Base-by-base conservation (phyloP, 2,329 filamentous ascomycete species). In the Alternaria sp. region DNA sequence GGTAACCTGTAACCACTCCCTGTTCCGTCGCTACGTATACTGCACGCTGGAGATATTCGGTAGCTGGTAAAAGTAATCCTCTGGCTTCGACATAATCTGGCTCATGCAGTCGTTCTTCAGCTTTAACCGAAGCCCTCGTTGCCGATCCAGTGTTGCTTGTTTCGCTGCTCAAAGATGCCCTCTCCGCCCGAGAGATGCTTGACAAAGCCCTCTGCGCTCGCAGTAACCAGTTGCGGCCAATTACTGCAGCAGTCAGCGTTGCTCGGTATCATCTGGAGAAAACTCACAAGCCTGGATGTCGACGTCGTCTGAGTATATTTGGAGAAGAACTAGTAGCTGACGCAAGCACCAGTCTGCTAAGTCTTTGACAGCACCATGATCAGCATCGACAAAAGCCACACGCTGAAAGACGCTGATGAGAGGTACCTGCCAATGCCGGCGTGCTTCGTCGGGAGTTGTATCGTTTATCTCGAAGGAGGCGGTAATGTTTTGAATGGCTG, bases 31-130 rank as follows among this genome's bases (percentile, higher is more conserved):
- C 84, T 44, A 80, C 76, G 58, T 80, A 75, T 12, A 86, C 80
- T 21, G 85, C 84, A 59, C 81, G 76, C 49, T 80, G 77, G 58
- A 85, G 81, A 69, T 86, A 86, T 60, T 87, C 85, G 6, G 81
- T 81, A 8, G 85, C 84, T 51, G 85, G 85, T 37, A 85, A 79
- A 7, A 87, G 75, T 57, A 82, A 80, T 2, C 82, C 84, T 61
- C 85, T 79, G 55, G 85, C 86, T 75, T 87, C 84, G 14, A 86
- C 83, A 71, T 86, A 85, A 54, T 86, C 79, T 6, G 79, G 70
- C 6, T 72, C 75, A 25, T 80, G 75, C 11, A 80, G 66, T 58
- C 80, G 71, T 43, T 50, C 26, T 25, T 55, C 37, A 6, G 49
- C 28, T 14, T 49, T 41, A 6, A 55, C 14, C n/a, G 12, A 37